phyloP scores from a whole-genome alignment of 2,329 filamentous ascomycete genomes.

The Colletotrichum cordylinicola region DNA sequence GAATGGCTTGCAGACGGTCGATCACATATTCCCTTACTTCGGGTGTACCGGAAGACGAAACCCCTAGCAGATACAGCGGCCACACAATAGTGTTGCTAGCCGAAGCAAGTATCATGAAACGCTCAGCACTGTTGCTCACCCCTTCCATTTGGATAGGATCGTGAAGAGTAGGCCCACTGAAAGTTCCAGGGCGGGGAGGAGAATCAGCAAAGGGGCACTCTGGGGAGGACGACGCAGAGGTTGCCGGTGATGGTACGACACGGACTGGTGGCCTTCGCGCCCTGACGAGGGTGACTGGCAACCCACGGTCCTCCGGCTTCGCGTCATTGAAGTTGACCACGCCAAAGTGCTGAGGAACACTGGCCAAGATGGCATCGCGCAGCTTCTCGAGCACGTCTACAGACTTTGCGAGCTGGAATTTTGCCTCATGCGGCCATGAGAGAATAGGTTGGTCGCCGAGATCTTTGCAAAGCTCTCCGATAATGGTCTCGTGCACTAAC shows the following conservation, averaged over 20 bases:
- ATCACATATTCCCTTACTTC: constrained; percentile 49
- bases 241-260: constrained; percentile 32
- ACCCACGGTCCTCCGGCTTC: constrained; percentile 26
- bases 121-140: constrained; percentile 42
- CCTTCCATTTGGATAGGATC: constrained; percentile 42
- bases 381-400: constrained; percentile 44
- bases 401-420: constrained; percentile 40
- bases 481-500: constrained; percentile 52
- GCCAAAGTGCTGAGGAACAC: constrained; percentile 55
- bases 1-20: constrained; percentile 48
- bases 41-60: constrained; percentile 49
- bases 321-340: constrained; percentile 48
- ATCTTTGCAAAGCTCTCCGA: constrained; percentile 45
- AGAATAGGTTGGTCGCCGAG: constrained; percentile 22
- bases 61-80: constrained; percentile 55
- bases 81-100: constrained; percentile 55
- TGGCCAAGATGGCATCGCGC: constrained; percentile 48
- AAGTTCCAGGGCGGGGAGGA: neutral
- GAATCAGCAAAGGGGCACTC: constrained; percentile 19
- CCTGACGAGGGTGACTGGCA: constrained; percentile 32
- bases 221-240: constrained; percentile 30
- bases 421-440: constrained; percentile 33
- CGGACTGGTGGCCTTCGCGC: constrained; percentile 32
- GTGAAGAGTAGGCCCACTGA: constrained; percentile 39
- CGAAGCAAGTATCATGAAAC: constrained; percentile 55